These are phyloP conservation scores for Trypanosoma cruzi DNA, from an alignment of 208 protist genomes.

Conservation along the genomic window DNA sequence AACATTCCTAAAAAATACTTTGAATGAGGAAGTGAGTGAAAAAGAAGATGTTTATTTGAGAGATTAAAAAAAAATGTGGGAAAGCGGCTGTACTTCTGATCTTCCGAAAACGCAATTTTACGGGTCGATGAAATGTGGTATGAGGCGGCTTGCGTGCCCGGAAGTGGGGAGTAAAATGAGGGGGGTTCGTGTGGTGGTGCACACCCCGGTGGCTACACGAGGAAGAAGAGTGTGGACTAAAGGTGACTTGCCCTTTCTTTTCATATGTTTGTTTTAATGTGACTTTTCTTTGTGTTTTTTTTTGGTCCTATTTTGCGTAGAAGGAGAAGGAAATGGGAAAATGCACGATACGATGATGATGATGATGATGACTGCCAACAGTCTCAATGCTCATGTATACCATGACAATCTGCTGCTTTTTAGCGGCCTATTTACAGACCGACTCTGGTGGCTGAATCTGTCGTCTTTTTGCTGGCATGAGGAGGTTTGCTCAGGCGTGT, in stretches of 20 bases:
- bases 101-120: background rate
- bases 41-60: background rate
- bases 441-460: conserved; percentile 21
- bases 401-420: conserved; percentile 13
- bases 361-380: background rate
- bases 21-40: background rate
- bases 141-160: background rate
- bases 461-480: conserved; percentile 23
- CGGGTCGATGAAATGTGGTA: background rate
- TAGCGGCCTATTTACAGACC: conserved; percentile 13
- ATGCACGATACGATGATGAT: background rate
- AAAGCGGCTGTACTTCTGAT: background rate
- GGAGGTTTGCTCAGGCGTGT: conserved; percentile 9
- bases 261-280: background rate
- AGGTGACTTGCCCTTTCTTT: background rate
- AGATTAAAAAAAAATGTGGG: background rate
- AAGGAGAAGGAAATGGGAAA: background rate
- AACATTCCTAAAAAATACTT: too few species aligned
- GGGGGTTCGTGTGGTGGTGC: background rate
- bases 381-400: conserved; percentile 20
- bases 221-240: background rate
- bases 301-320: background rate
- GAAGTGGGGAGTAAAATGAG: background rate
- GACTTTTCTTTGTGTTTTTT: conserved; percentile 2
- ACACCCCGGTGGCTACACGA: background rate